Base-by-base conservation (phyloP, 2,329 filamentous ascomycete species). In the Mollisia scopiformis region DNA sequence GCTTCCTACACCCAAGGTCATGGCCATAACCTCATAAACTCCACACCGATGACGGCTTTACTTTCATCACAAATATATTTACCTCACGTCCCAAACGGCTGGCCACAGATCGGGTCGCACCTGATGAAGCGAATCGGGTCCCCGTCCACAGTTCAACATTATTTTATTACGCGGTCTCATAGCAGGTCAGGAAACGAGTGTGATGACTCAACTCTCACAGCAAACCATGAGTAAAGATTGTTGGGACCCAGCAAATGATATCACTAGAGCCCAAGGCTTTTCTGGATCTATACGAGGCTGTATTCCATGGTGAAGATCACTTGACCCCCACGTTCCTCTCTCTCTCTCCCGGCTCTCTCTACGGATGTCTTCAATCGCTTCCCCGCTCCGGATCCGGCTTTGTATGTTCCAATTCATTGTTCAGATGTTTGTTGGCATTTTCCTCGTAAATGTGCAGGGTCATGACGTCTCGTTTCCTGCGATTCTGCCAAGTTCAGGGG, bases 271-370 rank as follows among this genome's bases (percentile, higher is more conserved):
- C 52, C 51, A 25, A 50, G 52, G 51, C 43, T 28, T 31, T 43
- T 14, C 53, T 35, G 43, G n/a, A 41, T 33, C 14, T 19, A 6
- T 27, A 21, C 47, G 39, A 55, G 57, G 57, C 57, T 59, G 57
- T 50, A 41, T 43, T 19, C 39, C 39, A 43, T 43, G n/a, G 21
- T 23, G 4, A 43, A 43, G 43, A 25, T 41, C 33, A 50, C 23
- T 49, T 19, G n/a, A 25, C 28, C 30, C 33, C 55, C 23, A n/a
- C 30, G 31, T n/a, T n/a, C n/a, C n/a, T n/a, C n/a, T n/a, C n/a
- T n/a, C n/a, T n/a, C n/a, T n/a, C n/a, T n/a, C n/a, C n/a, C n/a
- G n/a, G 2, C 8, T 37, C 6, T 37, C 37, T 37, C 14, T 28
- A 16, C 31, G 14, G n/a, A 37, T 4, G 10, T 28, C 23, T n/a